A percentile compares a stretch with the other conserved stretches of the same genome.
phyloP scores from a whole-genome alignment of 495 filamentous ascomycete genomes.

The Hypoxylon subgilvum region DNA sequence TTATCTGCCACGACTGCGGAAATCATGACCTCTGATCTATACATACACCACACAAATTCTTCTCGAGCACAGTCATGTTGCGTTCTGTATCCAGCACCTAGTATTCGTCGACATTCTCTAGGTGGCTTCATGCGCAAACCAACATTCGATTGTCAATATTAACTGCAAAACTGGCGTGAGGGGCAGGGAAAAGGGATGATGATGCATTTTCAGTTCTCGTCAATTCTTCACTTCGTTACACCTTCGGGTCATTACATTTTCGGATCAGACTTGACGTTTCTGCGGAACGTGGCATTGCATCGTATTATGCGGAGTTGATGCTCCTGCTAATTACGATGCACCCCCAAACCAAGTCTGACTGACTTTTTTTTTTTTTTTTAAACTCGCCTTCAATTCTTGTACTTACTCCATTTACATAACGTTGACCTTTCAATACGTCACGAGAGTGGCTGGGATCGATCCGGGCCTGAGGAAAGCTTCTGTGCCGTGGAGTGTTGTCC shows the following conservation, averaged over 20 bases:
- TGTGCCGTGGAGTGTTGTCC: too few species aligned
- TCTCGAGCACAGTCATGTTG: too few species aligned
- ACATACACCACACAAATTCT: too few species aligned
- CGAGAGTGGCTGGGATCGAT: too few species aligned
- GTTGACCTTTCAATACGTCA: slow-evolving; percentile 6
- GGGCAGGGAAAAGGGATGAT: slow-evolving; percentile 24
- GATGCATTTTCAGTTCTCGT: slow-evolving; percentile 14
- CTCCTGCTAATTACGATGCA: not conserved
- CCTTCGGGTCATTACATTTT: slow-evolving; percentile 26
- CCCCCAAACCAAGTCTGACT: slow-evolving; percentile 22
- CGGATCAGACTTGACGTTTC: slow-evolving; percentile 16
- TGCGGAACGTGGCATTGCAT: slow-evolving; percentile 8
- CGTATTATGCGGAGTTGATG: not conserved
- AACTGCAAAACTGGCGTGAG: slow-evolving; percentile 24
- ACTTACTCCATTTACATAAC: slow-evolving; percentile 19
- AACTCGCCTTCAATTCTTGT: slow-evolving; percentile 32
- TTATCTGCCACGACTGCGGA: not conserved
- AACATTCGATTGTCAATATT: slow-evolving; percentile 33
- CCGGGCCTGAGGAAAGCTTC: too few species aligned
- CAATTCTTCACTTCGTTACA: slow-evolving; percentile 38
- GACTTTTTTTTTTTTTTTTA: slow-evolving; percentile 1
- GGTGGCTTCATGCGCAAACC: slow-evolving; percentile 16
- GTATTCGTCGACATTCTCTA: slow-evolving; percentile 8
- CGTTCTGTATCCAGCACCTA: slow-evolving; percentile 13
- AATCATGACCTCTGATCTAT: slow-evolving; percentile 40